These are phyloP conservation scores for Cladosporium velox DNA, from an alignment of 2,329 filamentous ascomycete species.

Conservation along the genomic window DNA sequence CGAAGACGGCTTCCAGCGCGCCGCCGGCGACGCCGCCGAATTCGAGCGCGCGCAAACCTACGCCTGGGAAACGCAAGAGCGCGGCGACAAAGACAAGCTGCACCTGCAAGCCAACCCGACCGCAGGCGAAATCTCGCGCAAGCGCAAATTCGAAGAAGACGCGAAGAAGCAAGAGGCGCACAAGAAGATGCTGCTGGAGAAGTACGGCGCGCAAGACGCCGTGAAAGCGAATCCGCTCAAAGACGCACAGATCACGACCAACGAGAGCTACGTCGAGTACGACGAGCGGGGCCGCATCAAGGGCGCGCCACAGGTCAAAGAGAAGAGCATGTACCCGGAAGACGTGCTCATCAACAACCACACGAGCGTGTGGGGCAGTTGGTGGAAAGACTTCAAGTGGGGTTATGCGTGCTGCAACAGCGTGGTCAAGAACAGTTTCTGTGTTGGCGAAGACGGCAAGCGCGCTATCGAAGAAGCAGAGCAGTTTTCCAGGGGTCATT, in stretches of 20 bases:
- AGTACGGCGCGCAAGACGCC: conserved; percentile 74
- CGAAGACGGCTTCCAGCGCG: conserved; percentile 88
- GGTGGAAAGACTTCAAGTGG: conserved; percentile 96
- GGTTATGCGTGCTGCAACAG: conserved; percentile 96
- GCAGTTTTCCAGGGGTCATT: conserved; percentile 52
- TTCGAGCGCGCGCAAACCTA: conserved; percentile 88
- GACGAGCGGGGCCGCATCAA: conserved; percentile 89
- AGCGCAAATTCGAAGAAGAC: conserved; percentile 74
- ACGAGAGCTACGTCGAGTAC: conserved; percentile 89
- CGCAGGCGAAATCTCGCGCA: conserved; percentile 79
- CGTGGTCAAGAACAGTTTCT: conserved; percentile 93
- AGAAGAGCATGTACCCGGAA: conserved; percentile 89
- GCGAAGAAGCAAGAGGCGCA: conserved; percentile 68
- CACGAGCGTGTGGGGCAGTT: conserved; percentile 89
- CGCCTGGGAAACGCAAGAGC: conserved; percentile 94
- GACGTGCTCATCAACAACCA: conserved; percentile 90
- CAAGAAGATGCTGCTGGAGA: conserved; percentile 71
- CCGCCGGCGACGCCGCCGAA: conserved; percentile 86
- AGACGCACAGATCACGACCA: conserved; percentile 71
- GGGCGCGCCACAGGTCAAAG: conserved; percentile 72
- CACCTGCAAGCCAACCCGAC: conserved; percentile 97
- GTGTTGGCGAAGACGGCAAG: conserved; percentile 87
- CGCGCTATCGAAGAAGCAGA: conserved; percentile 77
- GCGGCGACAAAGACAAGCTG: conserved; percentile 71
- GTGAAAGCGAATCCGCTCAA: conserved; percentile 59